Base-by-base conservation (phyloP, 2,329 filamentous ascomycete species). In the Verticillium dahliae region DNA sequence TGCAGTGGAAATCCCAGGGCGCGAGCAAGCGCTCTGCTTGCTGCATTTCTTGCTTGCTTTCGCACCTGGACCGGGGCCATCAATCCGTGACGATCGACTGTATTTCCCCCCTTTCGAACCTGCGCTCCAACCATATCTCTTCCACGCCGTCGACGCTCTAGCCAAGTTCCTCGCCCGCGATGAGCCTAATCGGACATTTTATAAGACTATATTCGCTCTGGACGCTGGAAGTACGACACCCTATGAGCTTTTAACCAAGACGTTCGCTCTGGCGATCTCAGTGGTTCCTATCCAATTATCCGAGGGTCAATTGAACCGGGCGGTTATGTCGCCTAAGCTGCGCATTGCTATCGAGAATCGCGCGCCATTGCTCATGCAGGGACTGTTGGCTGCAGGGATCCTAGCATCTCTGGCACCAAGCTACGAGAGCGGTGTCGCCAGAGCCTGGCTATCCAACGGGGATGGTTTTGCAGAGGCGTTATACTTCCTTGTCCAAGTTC, bases 101-200 rank as follows among this genome's bases (percentile, higher is more conserved):
- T 88, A 89, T 69, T 97, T 98, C 73, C 82, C 91, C 0, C 78
- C 87, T 3, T 98, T 94, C 72, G 89, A 93, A 60, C 91, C 95
- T 0, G 80, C 84, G 10, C 77, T 92, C 35, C 94, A 99, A 72
- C 88, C 89, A 52, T 98, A 98, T 72, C 85, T 97, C 1, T 93
- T 94, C 3, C 87, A 91, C 41, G 95, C 95, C 1, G 86, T 98
- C 18, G 95, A 99, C 72, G 90, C 90, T 57, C 79, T 98, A 33
- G 94, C 95, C 2, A 98, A 98, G 74, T 80, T 99, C 3, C 81
- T 99, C 33, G 94, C 95, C 4, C 85, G 93, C 59, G 95, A 98
- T 72, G 94, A 98, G 68, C 94, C 95, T 0, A 99, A 99, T 69
- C 82, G 95, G 64, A 87, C 87, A 3, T 88, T 90, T 68, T 98